Percentiles rank a stretch among this genome's conserved stretches.
These are phyloP conservation scores for Melastoma candidum DNA, from an alignment of 441 rosid species.

Conservation along the genomic window DNA sequence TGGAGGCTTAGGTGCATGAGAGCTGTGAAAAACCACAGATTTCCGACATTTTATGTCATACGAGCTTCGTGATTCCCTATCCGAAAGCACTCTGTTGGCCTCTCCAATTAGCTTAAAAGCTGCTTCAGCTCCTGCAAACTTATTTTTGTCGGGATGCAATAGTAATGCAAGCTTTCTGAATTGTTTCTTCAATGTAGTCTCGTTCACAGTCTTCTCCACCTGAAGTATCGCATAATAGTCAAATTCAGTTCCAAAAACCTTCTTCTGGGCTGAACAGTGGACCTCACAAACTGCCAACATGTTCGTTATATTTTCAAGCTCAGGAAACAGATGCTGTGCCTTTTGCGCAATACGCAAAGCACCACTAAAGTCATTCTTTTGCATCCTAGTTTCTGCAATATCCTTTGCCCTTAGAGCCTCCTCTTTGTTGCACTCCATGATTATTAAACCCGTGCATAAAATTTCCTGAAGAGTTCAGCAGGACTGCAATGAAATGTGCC, in stretches of 20 bases:
- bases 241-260: constrained; percentile 30
- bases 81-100: constrained; percentile 42
- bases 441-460: too few relatives aligned
- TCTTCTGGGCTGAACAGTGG: constrained; percentile 40
- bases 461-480: too few relatives aligned
- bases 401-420: constrained; percentile 43
- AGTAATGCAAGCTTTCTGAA: constrained; percentile 53
- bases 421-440: constrained; percentile 70
- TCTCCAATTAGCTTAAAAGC: constrained; percentile 68
- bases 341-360: constrained; percentile 31
- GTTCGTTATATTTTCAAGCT: constrained; percentile 34
- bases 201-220: constrained; percentile 38
- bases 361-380: constrained; percentile 32
- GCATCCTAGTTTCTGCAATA: constrained; percentile 41
- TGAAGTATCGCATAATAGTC: constrained; percentile 61
- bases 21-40: not conserved
- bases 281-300: constrained; percentile 47
- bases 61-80: constrained; percentile 26
- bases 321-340: constrained; percentile 47
- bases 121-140: constrained; percentile 51
- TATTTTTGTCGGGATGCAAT: constrained; percentile 64
- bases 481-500: too few relatives aligned
- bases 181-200: constrained; percentile 45
- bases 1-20: constrained; percentile 14
- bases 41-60: constrained; percentile 40